These are phyloP conservation scores for Pseudophaeomoniella oleicola DNA, from an alignment of 2,329 filamentous ascomycete species.

Conservation along the genomic window DNA sequence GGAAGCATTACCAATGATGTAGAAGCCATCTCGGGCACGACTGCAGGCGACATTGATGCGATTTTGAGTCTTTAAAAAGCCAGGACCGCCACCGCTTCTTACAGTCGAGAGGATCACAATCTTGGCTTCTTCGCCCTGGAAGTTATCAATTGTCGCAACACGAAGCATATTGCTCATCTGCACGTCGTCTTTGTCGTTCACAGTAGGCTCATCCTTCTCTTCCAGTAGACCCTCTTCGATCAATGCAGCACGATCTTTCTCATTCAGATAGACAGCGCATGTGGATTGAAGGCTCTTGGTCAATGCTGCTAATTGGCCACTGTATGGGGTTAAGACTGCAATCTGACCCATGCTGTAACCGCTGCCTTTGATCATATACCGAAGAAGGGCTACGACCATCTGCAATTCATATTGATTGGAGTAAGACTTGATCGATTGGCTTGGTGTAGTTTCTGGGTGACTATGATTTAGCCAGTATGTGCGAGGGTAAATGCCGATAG, in stretches of 20 bases:
- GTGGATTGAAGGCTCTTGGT: constrained; percentile 8
- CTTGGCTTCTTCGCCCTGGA: constrained; percentile 21
- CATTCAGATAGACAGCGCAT: constrained; percentile 15
- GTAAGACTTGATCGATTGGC: constrained; percentile 11
- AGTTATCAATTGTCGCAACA: constrained; percentile 17
- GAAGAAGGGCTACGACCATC: constrained; percentile 14
- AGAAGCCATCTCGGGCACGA: constrained; percentile 19
- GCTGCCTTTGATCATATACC: constrained; percentile 13
- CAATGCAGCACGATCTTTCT: constrained; percentile 14
- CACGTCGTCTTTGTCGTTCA: constrained; percentile 8
- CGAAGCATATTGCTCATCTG: constrained; percentile 13
- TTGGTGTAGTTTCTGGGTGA: constrained; percentile 10
- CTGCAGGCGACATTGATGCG: constrained; percentile 20
- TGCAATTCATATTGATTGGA: constrained; percentile 15
- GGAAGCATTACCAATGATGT: constrained; percentile 17
- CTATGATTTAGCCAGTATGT: constrained; percentile 17
- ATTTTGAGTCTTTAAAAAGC: constrained; percentile 18
- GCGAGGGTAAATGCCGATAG: constrained; percentile 12
- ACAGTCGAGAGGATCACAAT: constrained; percentile 18
- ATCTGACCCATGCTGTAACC: constrained; percentile 15
- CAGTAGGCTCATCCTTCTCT: constrained; percentile 5
- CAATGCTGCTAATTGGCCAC: constrained; percentile 14
- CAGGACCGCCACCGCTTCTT: constrained; percentile 15
- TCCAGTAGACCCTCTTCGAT: constrained; percentile 11
- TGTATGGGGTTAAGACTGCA: constrained; percentile 18